Conservation (phyloP, 179 eudicot species). For the Silene noctiflora region DNA sequence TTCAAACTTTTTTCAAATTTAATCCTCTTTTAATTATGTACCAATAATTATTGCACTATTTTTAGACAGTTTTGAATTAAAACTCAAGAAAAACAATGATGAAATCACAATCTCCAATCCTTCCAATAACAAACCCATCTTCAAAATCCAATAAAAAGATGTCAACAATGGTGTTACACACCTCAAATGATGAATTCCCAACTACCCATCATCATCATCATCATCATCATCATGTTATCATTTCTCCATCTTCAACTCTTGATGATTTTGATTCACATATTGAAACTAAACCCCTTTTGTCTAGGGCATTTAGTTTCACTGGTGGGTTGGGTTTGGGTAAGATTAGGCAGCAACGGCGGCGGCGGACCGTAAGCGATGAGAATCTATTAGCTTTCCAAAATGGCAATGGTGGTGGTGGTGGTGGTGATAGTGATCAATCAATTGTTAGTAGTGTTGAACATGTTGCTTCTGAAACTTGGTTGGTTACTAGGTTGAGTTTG, state of each 20-base stretch:
- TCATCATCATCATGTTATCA: slow-evolving; percentile 7
- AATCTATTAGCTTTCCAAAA: slow-evolving; percentile 25
- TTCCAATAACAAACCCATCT: slow-evolving; percentile 33
- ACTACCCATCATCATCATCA: slow-evolving; percentile 19
- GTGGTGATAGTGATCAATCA: slow-evolving; percentile 30
- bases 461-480: slow-evolving; percentile 70
- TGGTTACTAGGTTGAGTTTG: slow-evolving; percentile 63
- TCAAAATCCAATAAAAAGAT: background rate
- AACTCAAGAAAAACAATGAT: slow-evolving; percentile 3
- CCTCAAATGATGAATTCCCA: slow-evolving; percentile 25
- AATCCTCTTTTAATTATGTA: too few species aligned
- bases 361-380: slow-evolving; percentile 43
- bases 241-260: slow-evolving; percentile 22
- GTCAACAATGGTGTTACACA: slow-evolving; percentile 25
- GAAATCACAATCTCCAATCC: slow-evolving; percentile 33
- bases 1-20: background rate
- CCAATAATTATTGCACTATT: background rate
- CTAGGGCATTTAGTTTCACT: slow-evolving; percentile 43
- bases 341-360: slow-evolving; percentile 34
- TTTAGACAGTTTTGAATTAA: background rate
- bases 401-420: slow-evolving; percentile 5
- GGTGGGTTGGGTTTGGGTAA: background rate
- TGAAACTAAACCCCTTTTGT: slow-evolving; percentile 40
- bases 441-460: slow-evolving; percentile 51
- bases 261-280: slow-evolving; percentile 20